phyloP scores from a whole-genome alignment of 2,329 filamentous ascomycete genomes.

The Colletotrichum chrysophilum region DNA sequence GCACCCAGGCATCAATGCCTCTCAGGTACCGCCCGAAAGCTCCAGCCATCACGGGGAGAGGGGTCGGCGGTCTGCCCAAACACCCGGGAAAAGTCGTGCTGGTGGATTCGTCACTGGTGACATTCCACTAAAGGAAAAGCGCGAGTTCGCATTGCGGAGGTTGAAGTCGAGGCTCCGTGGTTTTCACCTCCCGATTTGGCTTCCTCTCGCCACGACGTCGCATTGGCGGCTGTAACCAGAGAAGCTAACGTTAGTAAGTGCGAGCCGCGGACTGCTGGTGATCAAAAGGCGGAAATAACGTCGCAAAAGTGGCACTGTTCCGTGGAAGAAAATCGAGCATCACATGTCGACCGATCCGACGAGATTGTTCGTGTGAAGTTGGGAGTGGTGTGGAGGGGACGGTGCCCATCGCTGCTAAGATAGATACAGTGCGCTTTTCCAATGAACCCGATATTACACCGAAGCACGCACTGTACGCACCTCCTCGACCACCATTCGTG shows the following conservation, averaged over 20 bases:
- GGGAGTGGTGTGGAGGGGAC: not conserved
- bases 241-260: not conserved
- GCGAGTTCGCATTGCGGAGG: constrained; percentile 5
- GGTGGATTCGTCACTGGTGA: not conserved
- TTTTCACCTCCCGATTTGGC: constrained; percentile 20
- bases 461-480: not conserved
- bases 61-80: not conserved
- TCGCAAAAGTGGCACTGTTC: not conserved
- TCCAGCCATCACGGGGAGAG: not conserved
- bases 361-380: not conserved
- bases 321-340: not conserved
- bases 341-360: not conserved
- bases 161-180: constrained; percentile 17
- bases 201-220: constrained; percentile 4
- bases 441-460: not conserved
- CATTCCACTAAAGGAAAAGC: constrained; percentile 3
- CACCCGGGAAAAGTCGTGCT: not conserved
- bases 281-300: not conserved
- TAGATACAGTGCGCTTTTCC: not conserved
- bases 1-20: not conserved
- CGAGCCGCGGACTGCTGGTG: not conserved
- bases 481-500: not conserved
- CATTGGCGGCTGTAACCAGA: not conserved
- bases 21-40: not conserved
- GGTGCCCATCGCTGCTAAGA: not conserved